These are phyloP conservation scores for Lactarius deliciosus DNA, from an alignment of 768 basidiomycete genomes.

Conservation along the genomic window DNA sequence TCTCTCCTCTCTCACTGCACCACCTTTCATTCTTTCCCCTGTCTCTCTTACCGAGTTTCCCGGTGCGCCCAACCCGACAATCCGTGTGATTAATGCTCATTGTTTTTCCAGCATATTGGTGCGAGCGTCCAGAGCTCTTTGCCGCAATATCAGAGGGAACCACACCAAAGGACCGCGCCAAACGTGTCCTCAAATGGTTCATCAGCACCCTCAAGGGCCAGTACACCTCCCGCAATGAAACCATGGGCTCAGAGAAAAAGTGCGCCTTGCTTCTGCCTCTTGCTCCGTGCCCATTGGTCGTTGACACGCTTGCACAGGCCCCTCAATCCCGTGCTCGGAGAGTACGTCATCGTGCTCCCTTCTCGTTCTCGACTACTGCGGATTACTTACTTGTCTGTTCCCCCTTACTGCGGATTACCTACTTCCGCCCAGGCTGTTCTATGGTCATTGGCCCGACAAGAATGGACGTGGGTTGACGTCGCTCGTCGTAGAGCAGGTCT, in stretches of 20 bases:
- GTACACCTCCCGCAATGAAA: constrained; percentile 92
- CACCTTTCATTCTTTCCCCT: constrained; percentile 90
- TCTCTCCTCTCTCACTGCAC: constrained; percentile 79
- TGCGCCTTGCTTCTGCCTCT: constrained; percentile 38
- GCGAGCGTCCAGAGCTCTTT: constrained; percentile 89
- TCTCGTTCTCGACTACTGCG: constrained; percentile 5
- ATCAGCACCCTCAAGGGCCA: constrained; percentile 95
- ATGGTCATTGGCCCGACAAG: constrained; percentile 80
- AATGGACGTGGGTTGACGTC: constrained; percentile 73
- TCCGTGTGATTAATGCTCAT: constrained; percentile 20
- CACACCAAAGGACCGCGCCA: constrained; percentile 68
- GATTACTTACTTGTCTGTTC: too few species aligned
- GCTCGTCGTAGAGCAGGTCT: constrained; percentile 92
- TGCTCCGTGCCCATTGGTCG: neutral
- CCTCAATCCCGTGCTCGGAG: constrained; percentile 92
- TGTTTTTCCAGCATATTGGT: constrained; percentile 79
- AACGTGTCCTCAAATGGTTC: constrained; percentile 93
- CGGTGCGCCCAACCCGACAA: constrained; percentile 46
- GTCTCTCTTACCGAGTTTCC: constrained; percentile 91
- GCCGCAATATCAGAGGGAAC: constrained; percentile 78
- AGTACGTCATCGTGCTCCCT: constrained; percentile 50
- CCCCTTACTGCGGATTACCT: constrained; percentile 4
- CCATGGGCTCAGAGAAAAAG: constrained; percentile 98
- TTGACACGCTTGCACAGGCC: constrained; percentile 52
- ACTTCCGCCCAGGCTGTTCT: constrained; percentile 61